Evolutionary conservation across 805 yeast genomes (phyloP), one percentile per base, ranked within the genome.

Genomic region (Metschnikowia aberdeeniae): DNA sequence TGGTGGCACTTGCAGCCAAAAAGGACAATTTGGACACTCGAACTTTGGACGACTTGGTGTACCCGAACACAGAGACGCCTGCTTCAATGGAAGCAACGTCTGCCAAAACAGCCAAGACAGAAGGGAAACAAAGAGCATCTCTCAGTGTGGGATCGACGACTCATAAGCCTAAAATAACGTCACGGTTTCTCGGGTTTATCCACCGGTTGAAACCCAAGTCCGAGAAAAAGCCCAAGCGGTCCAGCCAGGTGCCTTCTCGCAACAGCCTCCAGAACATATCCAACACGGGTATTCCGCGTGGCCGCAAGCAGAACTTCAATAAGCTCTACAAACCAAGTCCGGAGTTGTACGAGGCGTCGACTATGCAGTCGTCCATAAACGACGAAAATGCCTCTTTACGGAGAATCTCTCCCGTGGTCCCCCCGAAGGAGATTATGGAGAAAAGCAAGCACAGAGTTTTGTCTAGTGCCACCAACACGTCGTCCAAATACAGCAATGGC

Each of bases 291-390:
- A 58, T 61, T 26, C 67, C 67, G 0, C 44, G 53, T 11, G 68
- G 68, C 2, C 45, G 52, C 13, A 55, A 56, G 44, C 52, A 52
- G 22, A 53, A 53, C 17, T 64, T 49, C 46, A 45, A 50, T 24
- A 46, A 55, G 19, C 34, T 60, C 14, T 62, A 56, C 42, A 55
- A 46, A 20, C 67, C 67, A 1, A 50, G 36, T 7, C 69, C 68
- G 3, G 56, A 49, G 19, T 52, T 63, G 29, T 24, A 38, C 8
- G 52, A 51, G 28, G 35, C 45, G 3, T 46, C 57, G 2, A 36
- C 45, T 4, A 40, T 44, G 10, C 40, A 41, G 3, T 49, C 50
- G 2, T 34, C 45, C 7, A 33, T 24, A 14, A 20, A 36, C 4
- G 35, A 42, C 12, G 40, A 41, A n/a, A 32, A 30, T 13, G 31